A percentile compares a stretch with the other conserved stretches of the same genome.
Conservation (phyloP, 2,329 filamentous ascomycete genomes). For the Hypoxylon sp. region DNA sequence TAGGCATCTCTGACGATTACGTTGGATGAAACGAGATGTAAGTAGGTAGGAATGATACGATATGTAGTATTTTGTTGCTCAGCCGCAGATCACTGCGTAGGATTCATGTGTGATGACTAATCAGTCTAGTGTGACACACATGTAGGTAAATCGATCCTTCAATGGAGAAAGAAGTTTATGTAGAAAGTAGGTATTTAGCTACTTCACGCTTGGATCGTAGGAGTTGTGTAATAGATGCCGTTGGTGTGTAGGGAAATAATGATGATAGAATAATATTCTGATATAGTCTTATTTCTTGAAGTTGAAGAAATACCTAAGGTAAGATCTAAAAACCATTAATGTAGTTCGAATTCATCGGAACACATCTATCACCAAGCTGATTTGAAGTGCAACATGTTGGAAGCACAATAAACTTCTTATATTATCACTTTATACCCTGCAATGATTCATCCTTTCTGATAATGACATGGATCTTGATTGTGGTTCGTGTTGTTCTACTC, state of each 20-base stretch:
- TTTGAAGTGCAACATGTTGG: too few relatives aligned
- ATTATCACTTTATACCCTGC: too few relatives aligned
- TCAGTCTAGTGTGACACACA: neutral
- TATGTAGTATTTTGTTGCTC: neutral
- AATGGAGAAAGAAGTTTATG: neutral
- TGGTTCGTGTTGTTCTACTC: neutral
- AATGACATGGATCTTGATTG: neutral
- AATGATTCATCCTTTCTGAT: neutral
- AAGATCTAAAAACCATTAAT: too few relatives aligned
- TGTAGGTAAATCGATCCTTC: neutral
- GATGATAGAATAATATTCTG: too few relatives aligned
- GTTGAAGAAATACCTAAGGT: too few relatives aligned
- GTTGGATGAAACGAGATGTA: constrained; percentile 2
- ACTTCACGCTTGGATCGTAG: neutral
- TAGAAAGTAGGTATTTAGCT: neutral
- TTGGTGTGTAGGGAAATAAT: too few relatives aligned
- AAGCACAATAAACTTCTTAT: too few relatives aligned
- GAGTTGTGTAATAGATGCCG: too few relatives aligned
- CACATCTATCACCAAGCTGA: too few relatives aligned
- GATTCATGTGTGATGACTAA: constrained; percentile 14
- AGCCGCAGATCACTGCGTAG: constrained; percentile 1
- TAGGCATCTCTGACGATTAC: constrained; percentile 17
- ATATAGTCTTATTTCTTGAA: too few relatives aligned
- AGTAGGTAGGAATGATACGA: neutral
- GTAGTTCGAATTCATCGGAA: too few relatives aligned